Evolutionary conservation across 371 early-diverging fungal species (phyloP), one percentile per base, ranked within the genome.

Genomic region (Actinomucor elegans): DNA sequence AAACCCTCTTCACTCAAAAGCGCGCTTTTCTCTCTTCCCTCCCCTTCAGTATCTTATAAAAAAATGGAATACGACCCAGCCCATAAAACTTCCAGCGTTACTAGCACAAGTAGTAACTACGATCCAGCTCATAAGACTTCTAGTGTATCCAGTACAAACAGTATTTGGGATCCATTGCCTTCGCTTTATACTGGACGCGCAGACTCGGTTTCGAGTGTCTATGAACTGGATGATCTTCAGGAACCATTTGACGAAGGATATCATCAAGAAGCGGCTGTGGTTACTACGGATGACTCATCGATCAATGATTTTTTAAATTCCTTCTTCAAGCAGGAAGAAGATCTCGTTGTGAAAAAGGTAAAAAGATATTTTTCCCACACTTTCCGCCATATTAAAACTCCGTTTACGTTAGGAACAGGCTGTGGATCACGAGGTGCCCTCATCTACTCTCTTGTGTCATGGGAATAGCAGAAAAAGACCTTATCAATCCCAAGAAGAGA

Each of bases 71-170:
- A 56, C 44, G 56, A 63, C 34, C 59, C 59, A 36, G 32, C 48
- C 15, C 59, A 64, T 33, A 67, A 67, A 52, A 42, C 68, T 9
- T 59, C 68, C 5, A 68, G 68, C 31, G 44, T 68, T 24, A 46
- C 57, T 23, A 66, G 66, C 49, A 60, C 40, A 18, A 15, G 27
- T 17, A 65, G 56, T 40, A 49, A 51, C 35, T 59, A 59, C 44
- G 55, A 59, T 50, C 59, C 64, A 37, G 45, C 49, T 12, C 57
- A 61, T 38, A 66, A 66, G 46, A 36, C 67, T 7, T 58, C 67
- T 7, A 67, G 67, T 35, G 40, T 67, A 18, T 37, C 55, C 18
- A 66, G 66, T 50, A 60, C 40, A n/a, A n/a, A 28, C 11, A 59
- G 52, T 40, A 36, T 48, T 32, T 63, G 59, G 64, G 64, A 59